phyloP scores from a whole-genome alignment of 2,329 filamentous ascomycete species.

The Alternaria angustiovoidea region DNA sequence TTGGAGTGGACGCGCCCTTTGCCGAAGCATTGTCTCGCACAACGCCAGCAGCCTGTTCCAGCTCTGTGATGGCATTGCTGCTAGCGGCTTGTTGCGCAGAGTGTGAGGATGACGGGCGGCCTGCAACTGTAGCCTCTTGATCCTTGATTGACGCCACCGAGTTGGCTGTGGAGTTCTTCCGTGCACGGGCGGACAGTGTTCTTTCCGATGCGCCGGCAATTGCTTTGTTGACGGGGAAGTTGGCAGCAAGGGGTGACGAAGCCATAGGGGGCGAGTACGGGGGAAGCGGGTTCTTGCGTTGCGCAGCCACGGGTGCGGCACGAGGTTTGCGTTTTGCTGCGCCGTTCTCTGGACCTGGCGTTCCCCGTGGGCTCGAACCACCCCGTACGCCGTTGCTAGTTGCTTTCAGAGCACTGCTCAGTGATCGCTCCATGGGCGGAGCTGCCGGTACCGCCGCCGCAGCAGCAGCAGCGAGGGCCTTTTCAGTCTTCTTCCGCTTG shows the following conservation, averaged over 20 bases:
- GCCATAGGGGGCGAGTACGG: constrained; percentile 73
- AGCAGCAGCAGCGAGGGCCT: constrained; percentile 53
- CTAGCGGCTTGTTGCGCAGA: constrained; percentile 39
- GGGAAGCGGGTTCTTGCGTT: constrained; percentile 72
- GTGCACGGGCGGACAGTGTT: constrained; percentile 73
- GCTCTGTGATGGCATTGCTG: constrained; percentile 43
- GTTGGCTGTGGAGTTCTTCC: constrained; percentile 71
- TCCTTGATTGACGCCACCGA: constrained; percentile 56
- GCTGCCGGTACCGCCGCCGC: constrained; percentile 33
- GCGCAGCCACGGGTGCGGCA: constrained; percentile 71
- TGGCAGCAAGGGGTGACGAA: constrained; percentile 77
- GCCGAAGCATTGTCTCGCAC: constrained; percentile 32
- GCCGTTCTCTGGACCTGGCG: constrained; percentile 64
- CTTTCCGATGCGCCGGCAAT: constrained; percentile 57
- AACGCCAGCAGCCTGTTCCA: constrained; percentile 43
- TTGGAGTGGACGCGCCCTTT: constrained; percentile 41
- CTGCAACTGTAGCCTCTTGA: constrained; percentile 53
- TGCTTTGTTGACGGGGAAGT: constrained; percentile 67
- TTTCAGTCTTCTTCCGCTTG: constrained; percentile 86
- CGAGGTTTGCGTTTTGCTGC: constrained; percentile 73
- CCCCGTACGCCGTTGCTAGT: constrained; percentile 49
- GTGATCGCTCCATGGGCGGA: constrained; percentile 70
- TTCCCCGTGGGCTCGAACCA: constrained; percentile 71
- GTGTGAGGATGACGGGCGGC: constrained; percentile 49
- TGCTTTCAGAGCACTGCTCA: constrained; percentile 65